phyloP scores from a whole-genome alignment of 768 basidiomycete genomes.

The Ephemerocybe angulata region DNA sequence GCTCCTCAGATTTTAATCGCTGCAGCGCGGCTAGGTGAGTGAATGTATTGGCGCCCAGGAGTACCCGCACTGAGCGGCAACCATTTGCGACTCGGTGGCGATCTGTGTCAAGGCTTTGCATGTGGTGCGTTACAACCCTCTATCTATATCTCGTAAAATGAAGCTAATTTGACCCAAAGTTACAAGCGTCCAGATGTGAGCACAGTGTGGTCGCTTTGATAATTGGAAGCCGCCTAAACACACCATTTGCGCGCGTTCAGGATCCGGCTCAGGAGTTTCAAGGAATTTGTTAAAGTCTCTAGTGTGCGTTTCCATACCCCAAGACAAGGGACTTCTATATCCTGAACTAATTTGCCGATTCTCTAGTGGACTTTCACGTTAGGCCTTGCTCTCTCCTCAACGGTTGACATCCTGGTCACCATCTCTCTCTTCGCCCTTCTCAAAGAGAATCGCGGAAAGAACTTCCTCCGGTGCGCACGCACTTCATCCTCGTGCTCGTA shows the following conservation, averaged over 20 bases:
- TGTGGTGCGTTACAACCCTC: constrained; percentile 4
- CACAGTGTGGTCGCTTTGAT: background rate
- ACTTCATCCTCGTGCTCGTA: background rate
- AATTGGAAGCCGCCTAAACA: background rate
- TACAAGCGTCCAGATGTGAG: constrained; percentile 9
- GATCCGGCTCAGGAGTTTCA: constrained; percentile 6
- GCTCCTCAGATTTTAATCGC: constrained; percentile 1
- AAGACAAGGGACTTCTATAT: background rate
- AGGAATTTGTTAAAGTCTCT: constrained; percentile 5
- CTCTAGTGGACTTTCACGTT: constrained; percentile 55
- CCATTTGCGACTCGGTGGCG: too few species aligned
- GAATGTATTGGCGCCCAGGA: too few species aligned
- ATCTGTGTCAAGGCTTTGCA: constrained; percentile 5
- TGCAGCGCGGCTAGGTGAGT: constrained; percentile 6
- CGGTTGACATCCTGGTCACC: constrained; percentile 47
- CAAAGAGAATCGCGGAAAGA: constrained; percentile 32
- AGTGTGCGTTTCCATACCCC: background rate
- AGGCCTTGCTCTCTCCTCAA: constrained; percentile 47
- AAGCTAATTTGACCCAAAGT: background rate
- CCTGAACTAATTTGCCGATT: background rate
- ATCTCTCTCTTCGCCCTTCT: constrained; percentile 42
- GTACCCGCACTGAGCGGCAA: too few species aligned
- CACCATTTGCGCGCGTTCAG: background rate
- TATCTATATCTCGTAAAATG: background rate
- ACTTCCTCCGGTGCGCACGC: constrained; percentile 33